Evolutionary conservation across 2,329 filamentous ascomycete species (phyloP).

Genomic region (Phialophora tarda): DNA sequence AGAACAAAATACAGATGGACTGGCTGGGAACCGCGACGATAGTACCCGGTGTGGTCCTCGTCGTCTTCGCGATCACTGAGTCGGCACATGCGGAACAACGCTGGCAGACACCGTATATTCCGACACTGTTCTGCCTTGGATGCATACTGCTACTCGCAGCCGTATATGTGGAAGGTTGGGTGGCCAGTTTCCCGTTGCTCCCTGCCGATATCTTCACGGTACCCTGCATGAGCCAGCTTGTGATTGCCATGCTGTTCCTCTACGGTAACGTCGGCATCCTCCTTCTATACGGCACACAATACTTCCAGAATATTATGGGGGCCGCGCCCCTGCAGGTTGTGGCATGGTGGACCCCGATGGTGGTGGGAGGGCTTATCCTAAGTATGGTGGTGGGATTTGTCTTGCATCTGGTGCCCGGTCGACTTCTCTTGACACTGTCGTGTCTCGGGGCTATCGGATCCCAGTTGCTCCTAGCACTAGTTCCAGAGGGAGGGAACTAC

Average conservation of each 20-base stretch:
- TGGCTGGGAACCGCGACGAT: constrained; percentile 68
- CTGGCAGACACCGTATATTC: constrained; percentile 77
- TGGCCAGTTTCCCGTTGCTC: constrained; percentile 70
- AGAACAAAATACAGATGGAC: constrained; percentile 66
- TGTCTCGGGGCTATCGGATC: constrained; percentile 64
- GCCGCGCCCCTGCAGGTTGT: constrained; percentile 67
- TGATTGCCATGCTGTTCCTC: constrained; percentile 65
- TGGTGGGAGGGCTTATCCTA: constrained; percentile 70
- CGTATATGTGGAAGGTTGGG: constrained; percentile 74
- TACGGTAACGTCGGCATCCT: constrained; percentile 74
- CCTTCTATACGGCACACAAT: constrained; percentile 71
- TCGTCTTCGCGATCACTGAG: constrained; percentile 77
- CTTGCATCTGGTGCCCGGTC: constrained; percentile 70
- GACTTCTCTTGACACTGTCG: constrained; percentile 67
- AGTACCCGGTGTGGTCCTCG: constrained; percentile 68
- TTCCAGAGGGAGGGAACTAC: constrained; percentile 64
- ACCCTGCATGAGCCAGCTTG: constrained; percentile 70
- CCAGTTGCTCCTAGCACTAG: constrained; percentile 67
- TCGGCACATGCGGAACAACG: constrained; percentile 70
- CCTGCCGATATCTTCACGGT: constrained; percentile 71
- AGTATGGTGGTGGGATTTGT: constrained; percentile 67
- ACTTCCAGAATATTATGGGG: constrained; percentile 67
- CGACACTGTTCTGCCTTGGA: constrained; percentile 68
- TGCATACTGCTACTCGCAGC: constrained; percentile 63
- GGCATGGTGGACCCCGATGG: constrained; percentile 72